Conservation (phyloP, 208 protist species). For the Zelonia costaricensis region DNA sequence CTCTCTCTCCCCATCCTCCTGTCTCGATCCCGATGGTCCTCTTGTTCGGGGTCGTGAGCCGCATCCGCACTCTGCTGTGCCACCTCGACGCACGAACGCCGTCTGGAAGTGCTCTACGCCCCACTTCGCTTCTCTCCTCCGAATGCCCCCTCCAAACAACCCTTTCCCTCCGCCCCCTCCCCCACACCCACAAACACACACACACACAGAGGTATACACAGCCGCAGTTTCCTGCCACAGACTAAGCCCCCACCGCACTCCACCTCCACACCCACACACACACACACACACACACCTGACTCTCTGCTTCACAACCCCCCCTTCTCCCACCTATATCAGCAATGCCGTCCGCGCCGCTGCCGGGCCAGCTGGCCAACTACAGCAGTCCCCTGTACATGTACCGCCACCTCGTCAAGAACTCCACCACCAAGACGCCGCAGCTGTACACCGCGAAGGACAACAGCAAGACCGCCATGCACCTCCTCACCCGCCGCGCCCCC, state of each 20-base stretch:
- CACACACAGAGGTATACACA: neutral
- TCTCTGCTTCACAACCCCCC: no score
- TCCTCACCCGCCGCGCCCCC: conserved; percentile 47
- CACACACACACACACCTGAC: neutral
- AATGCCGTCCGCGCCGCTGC: conserved; percentile 78
- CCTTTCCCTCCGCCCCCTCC: neutral
- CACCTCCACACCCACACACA: neutral
- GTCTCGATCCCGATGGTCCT: neutral
- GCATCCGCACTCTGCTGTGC: no score
- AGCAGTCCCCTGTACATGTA: conserved; percentile 84
- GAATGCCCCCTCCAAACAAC: no score
- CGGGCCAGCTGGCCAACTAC: conserved; percentile 55
- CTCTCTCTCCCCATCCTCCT: neutral
- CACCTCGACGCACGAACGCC: no score
- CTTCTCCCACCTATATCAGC: no score
- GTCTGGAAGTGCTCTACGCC: no score
- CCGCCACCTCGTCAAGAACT: conserved; percentile 70
- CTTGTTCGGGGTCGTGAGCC: neutral
- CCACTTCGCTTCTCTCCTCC: no score
- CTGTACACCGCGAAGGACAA: conserved; percentile 91
- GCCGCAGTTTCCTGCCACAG: neutral
- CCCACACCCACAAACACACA: neutral
- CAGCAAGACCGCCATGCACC: conserved; percentile 81
- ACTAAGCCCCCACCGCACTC: neutral
- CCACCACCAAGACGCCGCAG: conserved; percentile 48